A percentile compares a stretch with the other conserved stretches of the same genome.
Conservation (phyloP, 2,329 filamentous ascomycete genomes). For the Byssochlamys sp. region DNA sequence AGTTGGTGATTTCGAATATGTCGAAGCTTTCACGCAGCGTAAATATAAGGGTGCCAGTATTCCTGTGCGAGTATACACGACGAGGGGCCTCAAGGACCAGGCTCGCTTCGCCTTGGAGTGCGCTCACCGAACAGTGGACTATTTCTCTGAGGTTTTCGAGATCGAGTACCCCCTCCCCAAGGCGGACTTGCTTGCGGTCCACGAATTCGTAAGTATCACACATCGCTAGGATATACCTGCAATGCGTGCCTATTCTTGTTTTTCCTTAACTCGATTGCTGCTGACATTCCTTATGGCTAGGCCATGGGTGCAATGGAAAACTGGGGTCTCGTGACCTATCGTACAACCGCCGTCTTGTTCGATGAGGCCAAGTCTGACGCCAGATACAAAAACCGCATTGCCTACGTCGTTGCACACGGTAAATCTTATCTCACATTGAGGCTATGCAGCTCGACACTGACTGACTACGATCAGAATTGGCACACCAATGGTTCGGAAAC, state of each 20-base stretch:
- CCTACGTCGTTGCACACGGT: constrained; percentile 90
- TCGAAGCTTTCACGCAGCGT: constrained; percentile 81
- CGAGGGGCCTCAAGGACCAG: constrained; percentile 84
- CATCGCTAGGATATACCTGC: not conserved
- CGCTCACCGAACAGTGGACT: constrained; percentile 86
- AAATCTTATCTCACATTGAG: constrained; percentile 7
- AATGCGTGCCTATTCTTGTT: not conserved
- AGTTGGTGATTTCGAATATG: constrained; percentile 90
- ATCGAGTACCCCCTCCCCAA: constrained; percentile 91
- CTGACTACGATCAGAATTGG: constrained; percentile 53
- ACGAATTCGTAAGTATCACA: constrained; percentile 65
- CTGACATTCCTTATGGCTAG: constrained; percentile 29
- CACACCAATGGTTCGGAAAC: constrained; percentile 93
- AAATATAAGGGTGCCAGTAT: constrained; percentile 85
- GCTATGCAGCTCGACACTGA: not conserved
- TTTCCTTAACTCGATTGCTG: constrained; percentile 17
- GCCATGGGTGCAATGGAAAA: constrained; percentile 76
- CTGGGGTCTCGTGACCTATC: constrained; percentile 92
- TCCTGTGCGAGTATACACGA: constrained; percentile 92
- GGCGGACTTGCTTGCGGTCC: constrained; percentile 78
- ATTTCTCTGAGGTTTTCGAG: constrained; percentile 86
- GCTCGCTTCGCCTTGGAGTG: constrained; percentile 82
- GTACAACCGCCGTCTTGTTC: constrained; percentile 90
- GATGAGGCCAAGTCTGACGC: constrained; percentile 86
- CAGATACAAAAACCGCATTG: constrained; percentile 83